A percentile compares a stretch with the other conserved stretches of the same genome.
These are phyloP conservation scores for Cocos nucifera DNA, from an alignment of 176 grass and related monocot species.

Conservation along the genomic window DNA sequence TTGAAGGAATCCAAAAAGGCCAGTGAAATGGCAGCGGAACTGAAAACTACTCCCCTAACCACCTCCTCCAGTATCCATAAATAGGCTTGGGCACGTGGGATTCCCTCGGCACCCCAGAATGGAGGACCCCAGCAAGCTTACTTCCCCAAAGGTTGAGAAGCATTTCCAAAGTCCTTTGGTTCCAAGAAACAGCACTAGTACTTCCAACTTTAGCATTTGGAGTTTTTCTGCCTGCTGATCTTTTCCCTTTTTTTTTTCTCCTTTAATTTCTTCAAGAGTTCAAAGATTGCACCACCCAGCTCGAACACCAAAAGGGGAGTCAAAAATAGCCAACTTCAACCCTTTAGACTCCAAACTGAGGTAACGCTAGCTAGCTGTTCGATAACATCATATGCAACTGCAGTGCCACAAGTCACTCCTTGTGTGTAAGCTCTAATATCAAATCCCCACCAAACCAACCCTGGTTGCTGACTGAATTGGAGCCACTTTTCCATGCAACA, in stretches of 20 bases:
- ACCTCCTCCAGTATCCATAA: conserved; percentile 28
- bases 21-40: conserved; percentile 39
- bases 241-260: neutral
- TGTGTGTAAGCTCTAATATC: neutral
- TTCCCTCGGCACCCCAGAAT: conserved; percentile 15
- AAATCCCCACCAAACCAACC: too few relatives aligned
- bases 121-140: conserved; percentile 43
- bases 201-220: neutral
- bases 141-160: conserved; percentile 44
- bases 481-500: too few relatives aligned
- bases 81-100: neutral
- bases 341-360: conserved; percentile 18
- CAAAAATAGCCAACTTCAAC: conserved; percentile 1
- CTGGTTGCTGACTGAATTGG: too few relatives aligned
- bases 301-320: neutral
- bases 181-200: neutral
- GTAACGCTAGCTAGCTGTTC: neutral
- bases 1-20: conserved; percentile 22
- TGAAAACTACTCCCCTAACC: conserved; percentile 26
- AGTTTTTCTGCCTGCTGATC: neutral
- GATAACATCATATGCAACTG: neutral
- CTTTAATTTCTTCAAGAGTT: neutral
- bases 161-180: neutral
- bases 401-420: neutral
- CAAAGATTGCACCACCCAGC: neutral